Evolutionary conservation across 78 protist genomes (phyloP), one percentile per base, ranked within the genome.

Genomic region (Chrysochromulina tobinii): DNA sequence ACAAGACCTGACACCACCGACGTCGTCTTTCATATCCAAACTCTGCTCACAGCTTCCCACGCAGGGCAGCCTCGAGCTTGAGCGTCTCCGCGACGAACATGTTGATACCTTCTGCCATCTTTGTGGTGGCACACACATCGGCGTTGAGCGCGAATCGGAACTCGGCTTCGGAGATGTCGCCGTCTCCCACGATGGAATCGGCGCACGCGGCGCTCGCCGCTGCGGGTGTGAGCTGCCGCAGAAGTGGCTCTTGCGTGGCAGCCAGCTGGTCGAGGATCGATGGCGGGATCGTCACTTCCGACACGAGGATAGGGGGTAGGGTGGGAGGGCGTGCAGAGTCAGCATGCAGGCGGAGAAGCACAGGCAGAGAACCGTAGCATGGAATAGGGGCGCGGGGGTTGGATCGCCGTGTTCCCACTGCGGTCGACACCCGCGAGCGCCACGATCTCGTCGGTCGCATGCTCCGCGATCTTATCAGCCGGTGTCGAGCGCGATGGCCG

Each of bases 361-460:
- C 7, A 59, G 64, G 64, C 64, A 59, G 23, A 59, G 23, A 7
- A 14, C 58, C 5, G 1, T 18, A 88, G 85, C 66, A 88, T 38
- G 38, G 38, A 38, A 38, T 38, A 38, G 38, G 38, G 38, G 38
- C 38, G 69, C 68, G 79, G 50, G 6, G 91, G 91, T n/a, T 84
- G 91, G 68, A 88, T 88, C 68, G 91, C 73, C 91, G 73, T 88
- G 21, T 38, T 38, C 38, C 38, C 38, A 38, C 38, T 38, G 38
- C 91, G 48, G 91, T 88, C 91, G 61, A 15, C 57, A 27, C 83
- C 83, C 7, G 91, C 91, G 25, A 88, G 91, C 5, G 61, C 91
- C 18, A 61, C 23, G 91, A 88, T 88, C 91, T 88, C 91, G 23
- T 88, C 91, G 48, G 58, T 15, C 53, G 25, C 91, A 51, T 27